Base-by-base conservation (phyloP, 768 basidiomycete species). In the Tulasnella sp. region DNA sequence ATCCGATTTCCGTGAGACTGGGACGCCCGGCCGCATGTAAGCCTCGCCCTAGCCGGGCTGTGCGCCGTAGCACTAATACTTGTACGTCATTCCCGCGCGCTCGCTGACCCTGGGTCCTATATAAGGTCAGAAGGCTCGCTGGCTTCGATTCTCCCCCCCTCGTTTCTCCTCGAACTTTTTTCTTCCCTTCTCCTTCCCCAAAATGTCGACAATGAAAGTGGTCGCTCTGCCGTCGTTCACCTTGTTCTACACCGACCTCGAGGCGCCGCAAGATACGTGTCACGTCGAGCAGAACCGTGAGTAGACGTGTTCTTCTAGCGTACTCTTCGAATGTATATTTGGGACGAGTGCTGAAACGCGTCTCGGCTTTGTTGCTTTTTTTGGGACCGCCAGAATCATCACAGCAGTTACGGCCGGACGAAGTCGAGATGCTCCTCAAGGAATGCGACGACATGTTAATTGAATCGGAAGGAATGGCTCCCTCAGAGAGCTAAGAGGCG, bases 381-480 rank as follows among this genome's bases (percentile, higher is more conserved):
- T 67, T 46, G 37, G 70, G 69, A 10, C 35, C 18, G 18, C 26
- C 32, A 70, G 69, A 35, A 35, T 16, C 69, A 35, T 26, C 37
- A 40, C 32, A 46, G 42, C 39, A n/a, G 18, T 42, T 72, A 39
- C 70, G 70, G 15, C 70, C 70, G 2, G 44, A 72, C 70, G 70
- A 72, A 37, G n/a, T 72, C 13, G 70, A 72, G 20, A 39, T 72
- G 39, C 26, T 72, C 13, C 70, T 72, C 39, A 46, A 72, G 39
- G 70, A 72, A 29, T 72, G 70, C 70, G 70, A 72, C 70, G 39
- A 72, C 37, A 72, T 72, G 70, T 16, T 72, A 0, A 72, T 46
- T 11, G 70, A 72, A 46, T 20, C 70, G 61, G 61, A 67, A 32
- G 61, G 61, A 67, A 67, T 67, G 61, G 61, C 61, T 29, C 61